Evolutionary conservation across 768 basidiomycete genomes (phyloP), one percentile per base, ranked within the genome.

Genomic region (Phlebiopsis gigantea): DNA sequence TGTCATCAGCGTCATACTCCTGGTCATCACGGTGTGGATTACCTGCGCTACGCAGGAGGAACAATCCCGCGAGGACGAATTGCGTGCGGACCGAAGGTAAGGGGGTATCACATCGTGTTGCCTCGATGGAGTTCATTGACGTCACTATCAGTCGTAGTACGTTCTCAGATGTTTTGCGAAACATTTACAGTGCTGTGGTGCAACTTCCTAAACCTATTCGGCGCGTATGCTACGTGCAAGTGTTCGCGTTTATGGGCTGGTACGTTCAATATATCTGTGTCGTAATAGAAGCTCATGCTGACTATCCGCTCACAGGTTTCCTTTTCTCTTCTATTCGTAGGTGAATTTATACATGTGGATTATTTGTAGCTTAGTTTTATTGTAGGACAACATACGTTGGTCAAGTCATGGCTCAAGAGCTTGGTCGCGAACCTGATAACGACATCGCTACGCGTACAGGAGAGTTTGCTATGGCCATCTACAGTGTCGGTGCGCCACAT

Each of bases 171-270:
- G 75, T 93, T n/a, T 66, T 93, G 41, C 73, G 79, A 44, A 93
- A 90, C 63, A 97, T 98, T 43, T 81, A 82, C 61, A 76, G 69
- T 28, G 87, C 94, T 4, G 75, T 92, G 9, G 66, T 80, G 43
- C 84, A 83, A 47, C 80, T 98, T 45, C 95, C 95, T 0, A 83
- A 80, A 61, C 87, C 93, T 12, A 86, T 98, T 44, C 83, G 85
- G 49, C 81, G 90, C 25, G 95, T 98, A 10, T 98, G 95, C 68
- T 85, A 87, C 65, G 94, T 97, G 2, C 95, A 98, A 66, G 71
- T 98, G 17, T 95, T 92, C 67, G 94, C 95, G 1, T 98, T 96
- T 69, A 96, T 96, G 92, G 93, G 92, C 62, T 98, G 95, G 91
- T 39, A 39, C 34, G 34, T 39, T 9, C n/a, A n/a, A n/a, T n/a